Conservation (phyloP, 75 land plant genomes). For the Picea sitchensis region DNA sequence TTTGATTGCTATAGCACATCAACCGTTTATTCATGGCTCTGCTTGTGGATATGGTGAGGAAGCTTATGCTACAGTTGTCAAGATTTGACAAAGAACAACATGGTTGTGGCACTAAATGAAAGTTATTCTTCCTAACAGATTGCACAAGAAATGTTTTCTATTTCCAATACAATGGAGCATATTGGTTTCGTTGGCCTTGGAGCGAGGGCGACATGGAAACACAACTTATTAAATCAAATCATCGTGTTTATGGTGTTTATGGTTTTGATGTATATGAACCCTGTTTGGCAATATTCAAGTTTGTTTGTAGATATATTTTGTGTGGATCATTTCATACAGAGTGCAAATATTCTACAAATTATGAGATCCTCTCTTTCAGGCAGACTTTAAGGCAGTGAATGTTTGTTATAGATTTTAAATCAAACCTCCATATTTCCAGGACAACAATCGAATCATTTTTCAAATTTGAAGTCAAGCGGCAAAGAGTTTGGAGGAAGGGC, state of each 20-base stretch:
- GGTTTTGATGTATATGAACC: conserved; percentile 75
- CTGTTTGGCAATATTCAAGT: no score
- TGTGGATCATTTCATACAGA: no score
- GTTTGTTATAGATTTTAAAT: no score
- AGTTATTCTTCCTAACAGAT: conserved; percentile 25
- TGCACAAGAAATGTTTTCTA: conserved; percentile 28
- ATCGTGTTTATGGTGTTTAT: conserved; percentile 53
- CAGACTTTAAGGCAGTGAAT: no score
- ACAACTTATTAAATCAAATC: conserved; percentile 64
- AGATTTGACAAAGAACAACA: conserved; percentile 58
- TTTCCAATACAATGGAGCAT: conserved; percentile 32
- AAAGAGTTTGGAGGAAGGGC: no score
- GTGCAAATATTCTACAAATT: no score
- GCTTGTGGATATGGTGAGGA: conserved; percentile 39
- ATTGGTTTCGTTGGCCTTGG: conserved; percentile 97
- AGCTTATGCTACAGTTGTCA: conserved; percentile 38
- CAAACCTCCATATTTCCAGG: no score
- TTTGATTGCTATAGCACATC: conserved; percentile 69
- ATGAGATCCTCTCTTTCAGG: no score
- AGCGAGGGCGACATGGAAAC: conserved; percentile 99
- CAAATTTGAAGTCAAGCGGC: no score
- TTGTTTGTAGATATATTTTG: no score
- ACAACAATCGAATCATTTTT: no score
- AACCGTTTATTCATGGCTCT: conserved; percentile 69
- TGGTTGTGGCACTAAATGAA: conserved; percentile 48